Base-by-base conservation (phyloP, 805 yeast species). In the Clavispora fructus region DNA sequence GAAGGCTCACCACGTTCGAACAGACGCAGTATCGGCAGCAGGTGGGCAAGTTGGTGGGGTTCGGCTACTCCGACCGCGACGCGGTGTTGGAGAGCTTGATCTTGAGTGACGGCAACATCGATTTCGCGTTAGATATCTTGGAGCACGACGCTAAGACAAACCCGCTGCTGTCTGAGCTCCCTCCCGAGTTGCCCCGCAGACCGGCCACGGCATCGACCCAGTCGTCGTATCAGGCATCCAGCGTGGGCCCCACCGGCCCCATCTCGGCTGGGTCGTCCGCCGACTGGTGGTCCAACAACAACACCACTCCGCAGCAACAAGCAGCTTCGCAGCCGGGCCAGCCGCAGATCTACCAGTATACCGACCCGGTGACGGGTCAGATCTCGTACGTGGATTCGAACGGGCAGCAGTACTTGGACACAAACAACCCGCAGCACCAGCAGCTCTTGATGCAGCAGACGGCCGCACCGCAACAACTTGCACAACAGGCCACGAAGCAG, bases 341-440 rank as follows among this genome's bases (percentile, higher is more conserved):
- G 65, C 77, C 62, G 43, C 85, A 70, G 62, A 80, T 73, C 63
- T 85, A 67, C 55, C 92, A 84, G 57, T 85, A 81, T 59, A 73
- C 83, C 17, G 91, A 85, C 55, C 89, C 90, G 2, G 68, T 75
- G 7, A 83, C 89, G 0, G 91, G 92, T 11, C 75, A 79, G 41
- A 64, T 83, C 4, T 74, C 78, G 30, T 85, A 85, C 55, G 78
- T 85, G 31, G 91, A 85, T 56, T 75, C 82, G 10, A 80, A 77
- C 39, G 84, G 84, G 2, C 89, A 84, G 55, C 86, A 83, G 56
- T 54, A 54, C 35, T 45, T 53, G 40, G 58, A 54, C 30, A 56
- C 58, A 23, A 49, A 41, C 40, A 54, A 54, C 35, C 58, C 58
- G 10, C 58, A 54, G 48, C 65, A 55, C 41, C 75, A 70, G 52